Base-by-base conservation (phyloP, 441 rosid species). In the Viola pubescens region DNA sequence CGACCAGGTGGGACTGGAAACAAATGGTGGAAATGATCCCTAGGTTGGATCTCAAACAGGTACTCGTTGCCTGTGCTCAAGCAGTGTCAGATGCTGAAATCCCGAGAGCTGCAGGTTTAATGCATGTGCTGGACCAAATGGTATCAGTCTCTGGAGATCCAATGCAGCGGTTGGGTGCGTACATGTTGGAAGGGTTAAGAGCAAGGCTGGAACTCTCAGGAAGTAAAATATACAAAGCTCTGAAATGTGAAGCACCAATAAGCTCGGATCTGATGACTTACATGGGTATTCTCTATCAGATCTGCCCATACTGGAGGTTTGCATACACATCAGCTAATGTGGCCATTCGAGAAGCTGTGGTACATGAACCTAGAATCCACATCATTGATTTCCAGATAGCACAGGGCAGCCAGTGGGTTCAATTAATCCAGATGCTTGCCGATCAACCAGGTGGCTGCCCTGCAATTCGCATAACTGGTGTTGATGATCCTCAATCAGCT, bases 321-420 rank as follows among this genome's bases (percentile, higher is more conserved):
- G 91, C 86, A 9, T 85, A 82, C 45, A 50, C 14, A 43, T 81
- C 88, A 7, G 83, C 85, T 13, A 81, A 78, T 65, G 82, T n/a
- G 16, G 60, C 72, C 34, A 81, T 85, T 52, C 62, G 26, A 46
- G 86, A 79, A 71, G 85, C 80, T 40, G 77, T 81, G 69, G 74
- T 67, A 57, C 59, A 73, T 39, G 91, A 85, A 57, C 69, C 61
- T 3, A 73, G 74, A 60, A 70, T 85, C 63, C 91, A 85, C 75
- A 75, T 84, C n/a, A 70, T 85, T 42, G 91, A 82, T 63, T 85
- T 85, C 72, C 91, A 82, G 76, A 85, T 85, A 46, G 88, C 88
- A 5, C 91, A 85, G 61, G 88, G 88, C 19, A 82, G 66, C 67
- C 91, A 85, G 62, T 85, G 84, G 82, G 45, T 77, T 50, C 26